A percentile compares a stretch with the other conserved stretches of the same genome.
Conservation (phyloP, 2,329 filamentous ascomycete genomes). For the Ascochyta rabiei region DNA sequence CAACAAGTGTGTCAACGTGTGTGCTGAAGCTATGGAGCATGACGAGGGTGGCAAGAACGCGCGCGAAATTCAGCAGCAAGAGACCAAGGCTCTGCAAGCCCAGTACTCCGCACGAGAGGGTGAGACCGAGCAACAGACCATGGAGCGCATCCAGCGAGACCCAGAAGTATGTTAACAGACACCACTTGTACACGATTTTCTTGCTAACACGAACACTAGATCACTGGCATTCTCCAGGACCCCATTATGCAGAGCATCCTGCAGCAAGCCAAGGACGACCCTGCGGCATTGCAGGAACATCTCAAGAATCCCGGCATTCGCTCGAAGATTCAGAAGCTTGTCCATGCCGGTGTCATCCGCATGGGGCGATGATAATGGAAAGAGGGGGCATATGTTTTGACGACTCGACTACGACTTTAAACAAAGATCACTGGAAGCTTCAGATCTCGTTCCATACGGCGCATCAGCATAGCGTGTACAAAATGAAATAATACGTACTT, state of each 20-base stretch:
- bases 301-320: conserved; percentile 90
- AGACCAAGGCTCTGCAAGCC: conserved; percentile 87
- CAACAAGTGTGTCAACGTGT: conserved; percentile 90
- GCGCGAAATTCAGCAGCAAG: conserved; percentile 90
- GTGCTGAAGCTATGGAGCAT: conserved; percentile 77
- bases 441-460: conserved; percentile 11
- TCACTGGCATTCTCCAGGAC: conserved; percentile 90
- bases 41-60: conserved; percentile 82
- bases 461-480: conserved; percentile 32
- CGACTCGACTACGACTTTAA: conserved; percentile 17
- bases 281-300: conserved; percentile 91
- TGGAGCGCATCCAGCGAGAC: conserved; percentile 86
- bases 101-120: conserved; percentile 92
- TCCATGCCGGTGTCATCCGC: conserved; percentile 89
- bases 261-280: conserved; percentile 93
- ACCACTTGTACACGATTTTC: too few relatives aligned
- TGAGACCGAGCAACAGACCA: conserved; percentile 94
- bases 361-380: conserved; percentile 60
- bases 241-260: conserved; percentile 98
- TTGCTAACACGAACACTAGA: conserved; percentile 53
- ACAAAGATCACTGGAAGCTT: not conserved
- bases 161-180: conserved; percentile 72
- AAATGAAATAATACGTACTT: not conserved
- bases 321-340: conserved; percentile 91
- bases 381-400: conserved; percentile 1